Conservation (phyloP, 1,284 basidiomycete species). For the Marasmius tenuissimus region DNA sequence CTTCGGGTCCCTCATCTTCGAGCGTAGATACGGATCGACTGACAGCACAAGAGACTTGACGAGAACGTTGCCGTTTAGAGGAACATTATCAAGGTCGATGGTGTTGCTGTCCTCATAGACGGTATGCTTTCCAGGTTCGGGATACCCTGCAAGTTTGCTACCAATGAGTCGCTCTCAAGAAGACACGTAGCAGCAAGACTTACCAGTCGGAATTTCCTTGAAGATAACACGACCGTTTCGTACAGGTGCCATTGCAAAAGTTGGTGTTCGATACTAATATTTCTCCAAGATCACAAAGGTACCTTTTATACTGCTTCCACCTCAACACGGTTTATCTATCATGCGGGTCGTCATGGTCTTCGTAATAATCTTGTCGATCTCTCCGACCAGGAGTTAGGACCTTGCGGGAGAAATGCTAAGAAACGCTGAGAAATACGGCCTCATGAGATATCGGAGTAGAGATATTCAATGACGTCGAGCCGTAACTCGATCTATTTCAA, state of each 20-base stretch:
- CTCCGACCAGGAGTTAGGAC: too few species aligned
- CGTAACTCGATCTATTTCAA: too few species aligned
- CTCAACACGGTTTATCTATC: too few species aligned
- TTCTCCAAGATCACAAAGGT: too few species aligned
- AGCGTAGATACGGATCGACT: slow-evolving; percentile 51
- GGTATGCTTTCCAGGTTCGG: slow-evolving; percentile 47
- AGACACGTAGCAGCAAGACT: not conserved
- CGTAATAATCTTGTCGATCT: too few species aligned
- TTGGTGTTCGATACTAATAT: too few species aligned
- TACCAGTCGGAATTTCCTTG: slow-evolving; percentile 32
- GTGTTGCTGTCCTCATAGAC: slow-evolving; percentile 45
- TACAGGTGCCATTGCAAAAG: slow-evolving; percentile 25
- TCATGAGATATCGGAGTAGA: too few species aligned
- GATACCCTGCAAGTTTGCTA: slow-evolving; percentile 33
- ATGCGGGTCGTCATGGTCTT: too few species aligned
- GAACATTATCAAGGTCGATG: slow-evolving; percentile 50
- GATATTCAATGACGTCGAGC: too few species aligned
- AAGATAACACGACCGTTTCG: slow-evolving; percentile 37
- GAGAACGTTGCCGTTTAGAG: slow-evolving; percentile 52
- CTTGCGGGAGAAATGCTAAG: too few species aligned
- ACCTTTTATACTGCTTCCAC: too few species aligned
- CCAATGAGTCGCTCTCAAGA: not conserved
- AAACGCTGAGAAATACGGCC: too few species aligned
- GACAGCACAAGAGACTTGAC: slow-evolving; percentile 46
- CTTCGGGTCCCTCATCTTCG: slow-evolving; percentile 33